Evolutionary conservation across 176 grass and related monocot species (phyloP).

Genomic region (Zoysia pacifica): DNA sequence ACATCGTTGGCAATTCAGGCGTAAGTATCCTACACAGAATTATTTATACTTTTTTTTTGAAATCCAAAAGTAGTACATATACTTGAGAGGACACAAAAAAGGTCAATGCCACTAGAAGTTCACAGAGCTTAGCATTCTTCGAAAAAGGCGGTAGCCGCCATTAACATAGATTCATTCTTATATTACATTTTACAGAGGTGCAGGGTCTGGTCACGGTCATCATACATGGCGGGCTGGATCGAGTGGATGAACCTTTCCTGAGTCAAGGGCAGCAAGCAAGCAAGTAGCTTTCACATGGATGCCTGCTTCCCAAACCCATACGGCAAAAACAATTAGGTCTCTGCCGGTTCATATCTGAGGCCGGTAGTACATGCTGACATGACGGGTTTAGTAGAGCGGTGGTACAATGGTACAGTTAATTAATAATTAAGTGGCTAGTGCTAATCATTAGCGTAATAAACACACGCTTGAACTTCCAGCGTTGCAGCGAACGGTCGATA

Average conservation of each 20-base stretch:
- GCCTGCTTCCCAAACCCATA: slow-evolving; percentile 32
- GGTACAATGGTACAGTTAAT: neutral
- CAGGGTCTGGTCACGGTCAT: slow-evolving; percentile 8
- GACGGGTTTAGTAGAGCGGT: slow-evolving; percentile 26
- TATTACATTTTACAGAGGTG: slow-evolving; percentile 41
- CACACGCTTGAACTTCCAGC: slow-evolving; percentile 12
- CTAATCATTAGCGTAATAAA: neutral
- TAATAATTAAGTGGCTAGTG: slow-evolving; percentile 2
- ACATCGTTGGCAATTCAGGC: too few relatives aligned
- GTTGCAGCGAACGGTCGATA: neutral
- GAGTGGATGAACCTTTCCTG: slow-evolving; percentile 17
- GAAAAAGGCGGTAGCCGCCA: neutral
- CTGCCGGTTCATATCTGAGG: slow-evolving; percentile 1
- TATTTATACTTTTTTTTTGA: too few relatives aligned
- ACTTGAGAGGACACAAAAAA: neutral
- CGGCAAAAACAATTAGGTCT: slow-evolving; percentile 1
- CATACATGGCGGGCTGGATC: neutral
- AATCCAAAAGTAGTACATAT: neutral
- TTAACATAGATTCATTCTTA: slow-evolving; percentile 22
- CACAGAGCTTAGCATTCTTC: neutral
- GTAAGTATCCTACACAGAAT: too few relatives aligned
- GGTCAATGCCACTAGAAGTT: neutral
- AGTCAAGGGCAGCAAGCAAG: neutral
- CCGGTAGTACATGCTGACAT: neutral
- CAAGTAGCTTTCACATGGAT: neutral